Base-by-base conservation (phyloP, 1,139 yeast genomes). In the Suzukiozyma palmioleophila region DNA sequence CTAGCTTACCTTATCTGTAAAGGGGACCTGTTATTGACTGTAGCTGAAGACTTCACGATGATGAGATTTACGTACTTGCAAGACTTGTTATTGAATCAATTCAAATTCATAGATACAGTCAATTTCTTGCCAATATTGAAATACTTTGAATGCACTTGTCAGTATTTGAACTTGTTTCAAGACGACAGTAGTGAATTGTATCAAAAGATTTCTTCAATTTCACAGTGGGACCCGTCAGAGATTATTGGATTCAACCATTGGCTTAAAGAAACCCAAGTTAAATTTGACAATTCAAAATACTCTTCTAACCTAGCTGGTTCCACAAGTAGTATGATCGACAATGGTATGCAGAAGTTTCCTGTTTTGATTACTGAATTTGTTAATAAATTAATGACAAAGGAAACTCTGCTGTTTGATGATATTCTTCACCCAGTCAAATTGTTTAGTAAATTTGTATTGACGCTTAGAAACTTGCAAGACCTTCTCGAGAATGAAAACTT, bases 111-210 rank as follows among this genome's bases (percentile, higher is more conserved):
- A 2, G 33, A 39, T 29, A 44, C 53, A 18, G 42, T 65, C 28
- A 56, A 62, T 38, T 64, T 63, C 42, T 55, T 52, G 33, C 52
- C 49, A 24, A 45, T 67, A 5, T 55, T 67, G 39, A 57, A 54
- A 42, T 69, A 50, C 42, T 48, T 64, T 33, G 74, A 69, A 47
- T 62, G 60, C 36, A 66, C 75, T 0, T 59, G 62, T 41, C 55
- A 47, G 3, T 62, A 63, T 40, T 46, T 58, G 11, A 40, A 47
- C 18, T 64, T 57, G 43, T 66, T 69, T 40, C 46, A 50, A 9
- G 47, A 43, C 16, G 32, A 44, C 1, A 44, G 50, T 11, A 59
- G 56, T 41, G 59, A 52, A 7, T 50, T 65, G 26, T 35, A 46
- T 3, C 48, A 50, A 31, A 43, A 40, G 3, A 49, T 68, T 9